Conservation (phyloP, 1,284 basidiomycete species). For the Meira miltonrushii region DNA sequence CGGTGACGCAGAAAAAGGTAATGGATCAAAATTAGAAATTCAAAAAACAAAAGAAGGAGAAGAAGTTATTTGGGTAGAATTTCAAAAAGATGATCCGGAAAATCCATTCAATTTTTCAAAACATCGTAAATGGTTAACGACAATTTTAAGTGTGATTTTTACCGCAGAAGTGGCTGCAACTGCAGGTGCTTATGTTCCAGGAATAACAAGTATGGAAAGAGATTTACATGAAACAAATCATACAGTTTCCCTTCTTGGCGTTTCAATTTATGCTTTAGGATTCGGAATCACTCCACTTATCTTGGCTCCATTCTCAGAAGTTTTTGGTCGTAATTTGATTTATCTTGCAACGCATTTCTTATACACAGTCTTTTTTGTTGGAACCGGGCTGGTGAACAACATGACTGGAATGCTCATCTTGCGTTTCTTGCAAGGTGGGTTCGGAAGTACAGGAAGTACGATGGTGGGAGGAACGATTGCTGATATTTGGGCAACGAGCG, state of each 20-base stretch:
- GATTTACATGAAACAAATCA: conserved; percentile 61
- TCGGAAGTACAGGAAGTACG: conserved; percentile 48
- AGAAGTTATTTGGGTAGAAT: conserved; percentile 60
- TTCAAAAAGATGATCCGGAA: conserved; percentile 56
- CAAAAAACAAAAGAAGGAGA: conserved; percentile 4
- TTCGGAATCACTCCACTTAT: conserved; percentile 68
- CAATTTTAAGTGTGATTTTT: conserved; percentile 60
- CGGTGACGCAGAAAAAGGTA: too few species aligned
- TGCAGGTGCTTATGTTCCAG: conserved; percentile 57
- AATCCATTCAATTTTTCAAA: conserved; percentile 61
- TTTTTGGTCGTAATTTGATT: conserved; percentile 67
- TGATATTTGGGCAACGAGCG: conserved; percentile 46
- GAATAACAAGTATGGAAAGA: conserved; percentile 62
- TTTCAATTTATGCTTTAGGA: conserved; percentile 58
- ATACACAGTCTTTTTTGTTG: conserved; percentile 52
- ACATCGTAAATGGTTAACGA: conserved; percentile 62
- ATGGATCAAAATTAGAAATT: too few species aligned
- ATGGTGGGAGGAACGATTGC: conserved; percentile 37
- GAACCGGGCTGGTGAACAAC: conserved; percentile 58
- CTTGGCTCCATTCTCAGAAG: conserved; percentile 65
- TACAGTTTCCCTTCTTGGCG: conserved; percentile 62
- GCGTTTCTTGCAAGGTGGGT: conserved; percentile 54
- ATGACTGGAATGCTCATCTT: conserved; percentile 66
- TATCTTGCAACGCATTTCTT: conserved; percentile 63
- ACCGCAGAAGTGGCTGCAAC: conserved; percentile 57